These are phyloP conservation scores for Cordia subcordata DNA, from an alignment of 257 asterid genomes.

Conservation along the genomic window DNA sequence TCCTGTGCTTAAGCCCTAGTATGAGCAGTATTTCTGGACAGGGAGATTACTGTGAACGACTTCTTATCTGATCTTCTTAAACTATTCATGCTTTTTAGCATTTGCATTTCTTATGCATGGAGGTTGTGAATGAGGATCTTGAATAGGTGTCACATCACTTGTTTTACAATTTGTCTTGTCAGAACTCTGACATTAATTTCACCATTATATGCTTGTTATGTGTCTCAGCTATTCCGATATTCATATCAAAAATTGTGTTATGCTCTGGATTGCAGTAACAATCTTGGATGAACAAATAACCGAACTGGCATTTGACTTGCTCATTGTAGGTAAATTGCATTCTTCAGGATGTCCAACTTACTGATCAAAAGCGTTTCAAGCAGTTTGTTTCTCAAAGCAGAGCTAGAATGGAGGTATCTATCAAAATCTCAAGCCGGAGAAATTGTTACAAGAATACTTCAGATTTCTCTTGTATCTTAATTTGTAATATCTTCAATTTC, in stretches of 20 bases:
- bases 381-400: slow-evolving; percentile 97
- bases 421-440: slow-evolving; percentile 13
- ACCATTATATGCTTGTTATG: too few species aligned
- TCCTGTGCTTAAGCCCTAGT: too few species aligned
- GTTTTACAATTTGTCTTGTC: too few species aligned
- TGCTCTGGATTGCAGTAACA: neutral
- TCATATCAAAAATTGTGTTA: neutral
- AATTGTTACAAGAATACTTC: slow-evolving; percentile 4
- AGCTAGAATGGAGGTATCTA: slow-evolving; percentile 92
- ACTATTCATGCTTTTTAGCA: too few species aligned
- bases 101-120: too few species aligned
- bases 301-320: slow-evolving; percentile 14
- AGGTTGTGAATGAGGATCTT: too few species aligned
- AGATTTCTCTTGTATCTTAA: neutral
- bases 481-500: slow-evolving; percentile 23
- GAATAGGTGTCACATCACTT: too few species aligned
- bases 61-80: too few species aligned
- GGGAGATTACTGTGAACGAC: too few species aligned
- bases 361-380: slow-evolving; percentile 93
- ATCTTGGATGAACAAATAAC: slow-evolving; percentile 1
- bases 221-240: too few species aligned
- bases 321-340: slow-evolving; percentile 64
- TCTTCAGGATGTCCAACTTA: slow-evolving; percentile 89
- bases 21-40: too few species aligned
- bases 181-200: too few species aligned